Base-by-base conservation (phyloP, 257 asterid species). In the Ligustrum vulgare region DNA sequence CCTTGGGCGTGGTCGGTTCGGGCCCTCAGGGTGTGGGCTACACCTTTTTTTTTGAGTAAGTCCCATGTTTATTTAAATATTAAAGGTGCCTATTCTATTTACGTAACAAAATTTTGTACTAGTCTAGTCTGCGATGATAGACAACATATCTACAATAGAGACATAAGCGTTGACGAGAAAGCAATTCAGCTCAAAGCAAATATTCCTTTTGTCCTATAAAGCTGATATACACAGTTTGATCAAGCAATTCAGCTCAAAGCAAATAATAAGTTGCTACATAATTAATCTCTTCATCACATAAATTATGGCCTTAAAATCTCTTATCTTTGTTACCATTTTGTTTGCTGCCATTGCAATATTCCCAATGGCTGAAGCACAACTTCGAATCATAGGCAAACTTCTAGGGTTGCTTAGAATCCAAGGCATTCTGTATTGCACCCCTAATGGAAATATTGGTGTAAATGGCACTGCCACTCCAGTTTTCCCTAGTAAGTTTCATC, bases 391-490 rank as follows among this genome's bases (percentile, higher is more conserved):
- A 60, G 83, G 81, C 69, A 74, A 80, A 8, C 47, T 73, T 4
- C 67, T 81, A 1, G 82, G 83, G 63, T 36, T 82, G 18, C 13
- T 77, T 6, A 75, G 83, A 69, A 72, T 85, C 69, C 86, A 82
- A 80, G 86, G 89, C 3, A 13, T 73, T 62, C 22, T 85, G 25
- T 82, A 33, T 70, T 85, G 84, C 78, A 85, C 86, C 20, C 81
- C 89, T 25, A 83, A 83, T 83, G 89, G 89, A 8, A 75, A 49
- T 49, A 20, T 83, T 51, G 87, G 89, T 65, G 82, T 79, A 32
- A 85, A 75, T 70, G 86, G 83, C 58, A 72, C 87, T 2, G 25
- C 90, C 45, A 86, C 86, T 34, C 87, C 87, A 12, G 73, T 75
- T 49, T 86, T 86, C 82, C 83, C 87, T 25, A 86, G 90, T 86